A percentile compares a stretch with the other conserved stretches of the same genome.
These are phyloP conservation scores for Septoria linicola DNA, from an alignment of 2,329 filamentous ascomycete genomes.

Conservation along the genomic window DNA sequence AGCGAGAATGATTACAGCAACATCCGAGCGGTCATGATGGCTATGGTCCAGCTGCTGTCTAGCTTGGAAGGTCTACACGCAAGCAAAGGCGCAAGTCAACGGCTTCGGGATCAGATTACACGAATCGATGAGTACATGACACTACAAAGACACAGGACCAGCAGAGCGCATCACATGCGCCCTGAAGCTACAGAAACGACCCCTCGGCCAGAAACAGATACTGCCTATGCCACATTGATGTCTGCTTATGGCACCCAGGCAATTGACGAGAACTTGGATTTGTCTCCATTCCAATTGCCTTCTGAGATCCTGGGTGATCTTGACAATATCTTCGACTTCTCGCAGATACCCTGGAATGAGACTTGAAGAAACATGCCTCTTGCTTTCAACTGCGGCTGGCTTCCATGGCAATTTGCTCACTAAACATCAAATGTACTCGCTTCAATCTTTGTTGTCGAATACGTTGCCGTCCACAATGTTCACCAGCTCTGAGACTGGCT, in stretches of 20 bases:
- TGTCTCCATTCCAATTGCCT: slow-evolving; percentile 17
- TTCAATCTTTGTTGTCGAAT: slow-evolving; percentile 46
- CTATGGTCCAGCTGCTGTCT: slow-evolving; percentile 42
- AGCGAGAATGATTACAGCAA: slow-evolving; percentile 42
- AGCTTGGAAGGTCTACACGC: slow-evolving; percentile 47
- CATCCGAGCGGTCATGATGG: slow-evolving; percentile 35
- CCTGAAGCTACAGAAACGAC: slow-evolving; percentile 1
- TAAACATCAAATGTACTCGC: too few species aligned
- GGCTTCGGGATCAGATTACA: slow-evolving; percentile 41
- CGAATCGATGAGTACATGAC: slow-evolving; percentile 45
- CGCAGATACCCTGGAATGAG: slow-evolving; percentile 8
- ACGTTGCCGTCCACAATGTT: slow-evolving; percentile 51
- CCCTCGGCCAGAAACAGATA: slow-evolving; percentile 7
- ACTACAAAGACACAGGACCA: slow-evolving; percentile 11
- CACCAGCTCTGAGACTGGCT: slow-evolving; percentile 52
- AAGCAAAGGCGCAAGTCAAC: slow-evolving; percentile 40
- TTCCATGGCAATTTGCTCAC: too few species aligned
- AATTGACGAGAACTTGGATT: slow-evolving; percentile 11
- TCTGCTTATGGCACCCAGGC: slow-evolving; percentile 1
- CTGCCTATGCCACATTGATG: background rate
- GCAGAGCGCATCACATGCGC: slow-evolving; percentile 1
- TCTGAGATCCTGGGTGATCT: slow-evolving; percentile 18
- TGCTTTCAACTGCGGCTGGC: too few species aligned
- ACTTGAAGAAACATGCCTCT: slow-evolving; percentile 9
- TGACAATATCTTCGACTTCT: slow-evolving; percentile 18